A percentile compares a stretch with the other conserved stretches of the same genome.
These are phyloP conservation scores for Zygosaccharomyces bisporus DNA, from an alignment of 805 yeast species.

Conservation along the genomic window DNA sequence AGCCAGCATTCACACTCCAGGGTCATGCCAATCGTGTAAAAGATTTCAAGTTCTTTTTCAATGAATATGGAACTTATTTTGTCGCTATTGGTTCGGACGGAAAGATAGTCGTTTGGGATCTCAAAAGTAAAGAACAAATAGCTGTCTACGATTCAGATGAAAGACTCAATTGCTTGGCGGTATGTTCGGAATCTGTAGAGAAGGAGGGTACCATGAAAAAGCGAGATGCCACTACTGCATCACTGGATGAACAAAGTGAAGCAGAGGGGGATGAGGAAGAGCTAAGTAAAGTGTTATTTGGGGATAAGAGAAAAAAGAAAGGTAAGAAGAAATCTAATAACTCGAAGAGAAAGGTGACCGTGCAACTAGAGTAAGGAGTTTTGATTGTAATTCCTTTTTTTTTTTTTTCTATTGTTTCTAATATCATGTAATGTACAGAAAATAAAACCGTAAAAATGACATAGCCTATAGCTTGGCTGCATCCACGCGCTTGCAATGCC, in stretches of 20 bases:
- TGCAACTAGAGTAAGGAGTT: slow-evolving; percentile 48
- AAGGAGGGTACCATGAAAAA: slow-evolving; percentile 66
- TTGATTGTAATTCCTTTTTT: background rate
- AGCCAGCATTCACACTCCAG: slow-evolving; percentile 55
- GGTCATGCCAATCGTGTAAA: slow-evolving; percentile 89
- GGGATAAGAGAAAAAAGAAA: slow-evolving; percentile 40
- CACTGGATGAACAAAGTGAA: slow-evolving; percentile 62
- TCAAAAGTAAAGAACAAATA: slow-evolving; percentile 63
- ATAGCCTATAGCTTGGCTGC: slow-evolving; percentile 42
- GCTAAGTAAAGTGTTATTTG: slow-evolving; percentile 53
- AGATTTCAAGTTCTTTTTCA: slow-evolving; percentile 57
- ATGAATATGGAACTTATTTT: slow-evolving; percentile 45
- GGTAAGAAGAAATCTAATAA: slow-evolving; percentile 42
- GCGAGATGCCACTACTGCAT: slow-evolving; percentile 49
- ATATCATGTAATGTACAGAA: slow-evolving; percentile 12
- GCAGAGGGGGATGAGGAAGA: slow-evolving; percentile 74
- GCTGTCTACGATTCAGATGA: slow-evolving; percentile 92
- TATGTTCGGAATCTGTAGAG: slow-evolving; percentile 75
- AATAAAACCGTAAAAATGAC: background rate
- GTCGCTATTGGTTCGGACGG: slow-evolving; percentile 92
- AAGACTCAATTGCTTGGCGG: slow-evolving; percentile 79
- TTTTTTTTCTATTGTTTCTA: background rate
- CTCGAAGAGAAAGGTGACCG: slow-evolving; percentile 44
- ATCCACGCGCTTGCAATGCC: slow-evolving; percentile 72
- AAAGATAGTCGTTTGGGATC: slow-evolving; percentile 86